Base-by-base conservation (phyloP, 345 rosid species). In the Corchorus olitorius region DNA sequence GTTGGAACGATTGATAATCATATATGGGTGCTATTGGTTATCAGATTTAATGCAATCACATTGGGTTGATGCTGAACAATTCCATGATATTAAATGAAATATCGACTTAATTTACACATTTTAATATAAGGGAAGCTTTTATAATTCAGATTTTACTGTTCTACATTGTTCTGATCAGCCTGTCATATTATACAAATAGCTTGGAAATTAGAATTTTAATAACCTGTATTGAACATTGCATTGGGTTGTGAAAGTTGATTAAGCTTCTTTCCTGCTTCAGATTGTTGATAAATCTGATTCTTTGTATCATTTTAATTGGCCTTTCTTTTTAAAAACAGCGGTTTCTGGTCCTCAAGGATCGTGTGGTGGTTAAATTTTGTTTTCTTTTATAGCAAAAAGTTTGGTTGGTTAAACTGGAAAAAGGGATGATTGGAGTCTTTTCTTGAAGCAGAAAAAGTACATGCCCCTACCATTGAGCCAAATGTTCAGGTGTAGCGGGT, bases 231-330 rank as follows among this genome's bases (percentile, higher is more conserved):
- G 13, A 67, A 48, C 20, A 27, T 37, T 15, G n/a, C 20, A 27
- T 48, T 68, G 41, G 43, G 15, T 14, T 68, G 20, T 68, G 4
- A 4, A 49, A 37, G 43, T 70, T 70, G 60, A 53, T 53, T 70
- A 70, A 53, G 48, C 33, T 35, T 33, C 45, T 53, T 52, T 34
- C 22, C 61, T 34, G 74, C 33, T 35, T 3, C 19, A 52, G 74
- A 35, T 17, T 37, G 34, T 52, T 53, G 11, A 10, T 11, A 70
- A 70, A 53, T 53, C 9, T 70, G 74, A 70, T 53, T 70, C 22
- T 34, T 70, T 52, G 33, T n/a, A 35, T 70, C 0, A 11, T 33
- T 33, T 39, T 16, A 72, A 69, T 50, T 45, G 14, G 43, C 45
- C 14, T 50, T 49, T 49, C 13, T 69, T 69, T 69, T 15, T 10